Evolutionary conservation across 2,329 filamentous ascomycete species (phyloP), one percentile per base, ranked within the genome.

Genomic region (Aureobasidium namibiae): DNA sequence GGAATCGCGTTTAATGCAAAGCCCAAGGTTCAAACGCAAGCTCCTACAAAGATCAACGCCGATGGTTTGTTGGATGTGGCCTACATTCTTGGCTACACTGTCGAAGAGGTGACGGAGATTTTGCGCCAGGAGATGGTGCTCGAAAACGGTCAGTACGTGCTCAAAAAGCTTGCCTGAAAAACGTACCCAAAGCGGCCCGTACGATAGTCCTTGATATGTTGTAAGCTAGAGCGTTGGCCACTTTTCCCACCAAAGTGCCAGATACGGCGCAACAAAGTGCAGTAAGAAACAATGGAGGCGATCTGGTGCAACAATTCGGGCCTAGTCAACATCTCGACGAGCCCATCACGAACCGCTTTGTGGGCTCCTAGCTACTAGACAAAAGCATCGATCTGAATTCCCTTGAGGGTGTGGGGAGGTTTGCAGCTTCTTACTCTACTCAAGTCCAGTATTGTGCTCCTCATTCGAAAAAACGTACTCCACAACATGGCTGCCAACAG

Each of bases 1-100:
- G 90, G 89, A 21, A 85, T 94, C 3, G 89, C 89, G 1, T 92
- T 90, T 80, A 89, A 92, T 68, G 90, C 89, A 10, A 94, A 94
- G 77, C 88, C 89, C 1, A 80, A 84, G 61, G 89, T 94, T 59
- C 90, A 94, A 75, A 82, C 86, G 76, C 83, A 88, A 70, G 89
- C 89, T 2, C 83, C 85, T 29, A 84, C 85, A 14, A 79, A 87
- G 42, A 72, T 94, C 62, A 94, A 94, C 68, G 82, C 84, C 23
- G 79, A 83, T 62, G 88, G 80, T 63, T 73, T 94, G 69, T 71
- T 87, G 66, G 88, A 92, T 69, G 72, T 94, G 63, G 74, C 92
- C 53, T 87, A 89, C 68, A 71, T 94, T 21, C 84, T 92, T 67
- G 89, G 89, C 1, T 69, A 65, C 53, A 63, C 62, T 11, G 62